These are phyloP conservation scores for Emmonsiellopsis sp. DNA, from an alignment of 2,329 filamentous ascomycete genomes.

Conservation along the genomic window DNA sequence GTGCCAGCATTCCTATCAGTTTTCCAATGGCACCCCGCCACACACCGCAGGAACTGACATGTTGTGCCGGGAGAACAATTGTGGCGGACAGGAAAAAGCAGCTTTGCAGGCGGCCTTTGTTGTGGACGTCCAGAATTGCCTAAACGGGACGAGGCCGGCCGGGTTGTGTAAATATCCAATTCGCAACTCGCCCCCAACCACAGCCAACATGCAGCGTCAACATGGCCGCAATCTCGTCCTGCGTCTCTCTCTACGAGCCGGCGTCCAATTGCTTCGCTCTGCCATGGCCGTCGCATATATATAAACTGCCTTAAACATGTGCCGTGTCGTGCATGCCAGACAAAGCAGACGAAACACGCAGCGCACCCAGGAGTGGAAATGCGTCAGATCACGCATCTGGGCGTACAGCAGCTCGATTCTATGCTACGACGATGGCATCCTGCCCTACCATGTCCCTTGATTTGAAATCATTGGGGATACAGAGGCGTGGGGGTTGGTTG, in stretches of 20 bases:
- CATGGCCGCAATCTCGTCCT: neutral
- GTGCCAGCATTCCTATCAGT: no score
- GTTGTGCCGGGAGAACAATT: neutral
- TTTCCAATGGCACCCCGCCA: no score
- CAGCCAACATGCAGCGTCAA: neutral
- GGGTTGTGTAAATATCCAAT: neutral
- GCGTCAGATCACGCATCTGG: neutral
- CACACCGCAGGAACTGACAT: no score
- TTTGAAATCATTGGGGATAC: neutral
- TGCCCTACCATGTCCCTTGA: neutral
- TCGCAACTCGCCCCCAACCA: neutral
- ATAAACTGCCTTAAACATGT: neutral
- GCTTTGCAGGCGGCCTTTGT: neutral
- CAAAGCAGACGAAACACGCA: neutral
- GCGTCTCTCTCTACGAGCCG: neutral
- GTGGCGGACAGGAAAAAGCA: neutral
- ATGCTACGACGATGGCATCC: neutral
- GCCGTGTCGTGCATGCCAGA: neutral
- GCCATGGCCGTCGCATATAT: neutral
- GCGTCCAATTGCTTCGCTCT: neutral
- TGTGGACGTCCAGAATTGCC: conserved; percentile 1
- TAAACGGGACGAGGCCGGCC: neutral
- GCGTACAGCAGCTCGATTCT: neutral
- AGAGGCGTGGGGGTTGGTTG: neutral
- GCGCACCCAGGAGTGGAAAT: neutral